phyloP scores from a whole-genome alignment of 441 rosid genomes.

The Gossypium schwendimanii region DNA sequence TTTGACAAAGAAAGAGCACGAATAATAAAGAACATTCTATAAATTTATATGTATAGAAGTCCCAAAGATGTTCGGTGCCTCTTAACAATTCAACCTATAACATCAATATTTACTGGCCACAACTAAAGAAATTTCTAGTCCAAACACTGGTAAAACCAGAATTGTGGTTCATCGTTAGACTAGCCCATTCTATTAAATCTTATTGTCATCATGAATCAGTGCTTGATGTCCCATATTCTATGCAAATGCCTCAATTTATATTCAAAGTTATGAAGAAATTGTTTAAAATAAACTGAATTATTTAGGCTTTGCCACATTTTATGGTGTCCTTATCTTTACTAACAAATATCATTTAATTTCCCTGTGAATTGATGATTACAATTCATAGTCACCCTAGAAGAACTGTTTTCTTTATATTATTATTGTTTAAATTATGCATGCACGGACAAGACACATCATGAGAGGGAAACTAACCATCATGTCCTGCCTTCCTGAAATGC shows the following conservation, averaged over 20 bases:
- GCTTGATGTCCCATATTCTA: not conserved
- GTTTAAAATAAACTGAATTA: not conserved
- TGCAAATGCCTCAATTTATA: not conserved
- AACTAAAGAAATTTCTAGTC: not conserved
- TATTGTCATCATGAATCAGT: not conserved
- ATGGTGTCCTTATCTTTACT: not conserved
- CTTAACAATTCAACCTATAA: not conserved
- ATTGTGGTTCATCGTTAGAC: not conserved
- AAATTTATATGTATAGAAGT: not conserved
- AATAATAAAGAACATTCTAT: not conserved
- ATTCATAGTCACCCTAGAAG: not conserved
- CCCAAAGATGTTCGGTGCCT: not conserved
- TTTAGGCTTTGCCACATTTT: not conserved
- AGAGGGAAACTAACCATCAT: not conserved
- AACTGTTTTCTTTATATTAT: not conserved
- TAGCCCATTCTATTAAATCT: not conserved
- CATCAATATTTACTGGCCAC: not conserved
- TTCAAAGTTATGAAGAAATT: not conserved
- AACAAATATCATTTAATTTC: not conserved
- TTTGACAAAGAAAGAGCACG: not conserved
- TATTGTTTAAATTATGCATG: not conserved
- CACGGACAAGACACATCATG: not conserved
- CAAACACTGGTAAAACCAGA: not conserved
- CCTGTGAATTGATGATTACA: not conserved
- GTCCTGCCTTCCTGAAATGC: not conserved